Conservation (phyloP, 2,329 filamentous ascomycete species). For the Cytospora mali region DNA sequence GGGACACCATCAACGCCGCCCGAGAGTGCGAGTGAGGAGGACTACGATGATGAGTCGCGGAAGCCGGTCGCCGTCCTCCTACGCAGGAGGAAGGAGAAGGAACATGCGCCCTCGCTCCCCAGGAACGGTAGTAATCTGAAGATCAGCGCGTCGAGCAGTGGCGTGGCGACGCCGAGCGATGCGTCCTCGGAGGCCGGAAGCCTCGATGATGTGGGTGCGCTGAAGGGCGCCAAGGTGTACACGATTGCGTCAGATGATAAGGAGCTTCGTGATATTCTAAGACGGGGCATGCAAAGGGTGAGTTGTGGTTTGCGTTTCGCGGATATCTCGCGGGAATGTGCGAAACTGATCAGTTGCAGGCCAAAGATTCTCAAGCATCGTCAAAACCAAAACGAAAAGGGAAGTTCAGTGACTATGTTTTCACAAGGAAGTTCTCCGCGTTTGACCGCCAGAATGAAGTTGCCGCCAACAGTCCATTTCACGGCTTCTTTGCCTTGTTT, state of each 20-base stretch:
- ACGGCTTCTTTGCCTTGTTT: constrained; percentile 79
- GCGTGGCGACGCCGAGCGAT: constrained; percentile 24
- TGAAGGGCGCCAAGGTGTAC: constrained; percentile 30
- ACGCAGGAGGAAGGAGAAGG: constrained; percentile 27
- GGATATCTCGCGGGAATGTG: constrained; percentile 18
- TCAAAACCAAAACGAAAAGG: constrained; percentile 33
- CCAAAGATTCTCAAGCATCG: constrained; percentile 14
- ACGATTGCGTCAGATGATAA: constrained; percentile 39
- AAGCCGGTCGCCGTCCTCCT: constrained; percentile 32
- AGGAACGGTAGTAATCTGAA: constrained; percentile 30
- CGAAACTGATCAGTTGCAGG: constrained; percentile 30
- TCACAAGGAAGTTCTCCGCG: constrained; percentile 71
- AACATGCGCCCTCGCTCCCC: constrained; percentile 29
- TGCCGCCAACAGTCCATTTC: constrained; percentile 69
- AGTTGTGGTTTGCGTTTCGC: not conserved
- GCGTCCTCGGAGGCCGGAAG: constrained; percentile 19
- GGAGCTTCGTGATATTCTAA: constrained; percentile 45
- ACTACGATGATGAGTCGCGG: constrained; percentile 44
- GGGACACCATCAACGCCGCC: constrained; percentile 34
- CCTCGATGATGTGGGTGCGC: constrained; percentile 25
- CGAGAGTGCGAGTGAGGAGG: constrained; percentile 49
- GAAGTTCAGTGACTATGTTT: constrained; percentile 61
- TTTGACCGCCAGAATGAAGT: constrained; percentile 73
- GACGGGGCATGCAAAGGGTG: constrained; percentile 37
- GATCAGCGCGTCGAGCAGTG: constrained; percentile 12